Evolutionary conservation across 495 filamentous ascomycete genomes (phyloP).

Genomic region (Penicillium riverlandense): DNA sequence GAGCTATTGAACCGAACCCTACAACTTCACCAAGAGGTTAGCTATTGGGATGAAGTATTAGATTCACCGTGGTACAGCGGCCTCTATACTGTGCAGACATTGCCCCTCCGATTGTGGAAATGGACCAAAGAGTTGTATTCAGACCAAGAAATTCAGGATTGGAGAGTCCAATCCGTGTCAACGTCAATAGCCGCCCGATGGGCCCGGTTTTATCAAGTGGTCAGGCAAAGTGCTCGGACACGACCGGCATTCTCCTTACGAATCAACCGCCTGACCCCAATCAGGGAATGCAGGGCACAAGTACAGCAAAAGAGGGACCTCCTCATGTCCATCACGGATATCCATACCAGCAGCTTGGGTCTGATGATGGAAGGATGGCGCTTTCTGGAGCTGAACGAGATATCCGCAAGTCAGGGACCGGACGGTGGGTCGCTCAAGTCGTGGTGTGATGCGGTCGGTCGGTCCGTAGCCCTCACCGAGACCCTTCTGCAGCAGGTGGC

Average conservation of each 20-base stretch:
- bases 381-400: conserved; percentile 45
- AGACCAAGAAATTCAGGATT: conserved; percentile 40
- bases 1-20: conserved; percentile 71
- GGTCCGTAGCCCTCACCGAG: conserved; percentile 73
- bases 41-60: conserved; percentile 86
- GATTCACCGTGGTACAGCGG: conserved; percentile 62
- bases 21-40: conserved; percentile 73
- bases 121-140: conserved; percentile 57
- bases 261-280: conserved; percentile 55
- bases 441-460: conserved; percentile 65
- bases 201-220: conserved; percentile 73
- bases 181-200: conserved; percentile 37
- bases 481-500: conserved; percentile 53
- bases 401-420: conserved; percentile 13
- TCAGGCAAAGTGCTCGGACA: conserved; percentile 60
- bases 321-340: conserved; percentile 60
- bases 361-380: conserved; percentile 78
- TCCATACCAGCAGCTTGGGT: conserved; percentile 80
- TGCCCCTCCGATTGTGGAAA: conserved; percentile 61
- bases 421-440: conserved; percentile 39
- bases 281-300: conserved; percentile 62
- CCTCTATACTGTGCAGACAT: conserved; percentile 76
- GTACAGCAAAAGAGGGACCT: conserved; percentile 59
- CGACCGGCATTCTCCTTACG: conserved; percentile 52
- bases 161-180: neutral